These are phyloP conservation scores for Hortiboletus campestris DNA, from an alignment of 768 basidiomycete genomes.

Conservation along the genomic window DNA sequence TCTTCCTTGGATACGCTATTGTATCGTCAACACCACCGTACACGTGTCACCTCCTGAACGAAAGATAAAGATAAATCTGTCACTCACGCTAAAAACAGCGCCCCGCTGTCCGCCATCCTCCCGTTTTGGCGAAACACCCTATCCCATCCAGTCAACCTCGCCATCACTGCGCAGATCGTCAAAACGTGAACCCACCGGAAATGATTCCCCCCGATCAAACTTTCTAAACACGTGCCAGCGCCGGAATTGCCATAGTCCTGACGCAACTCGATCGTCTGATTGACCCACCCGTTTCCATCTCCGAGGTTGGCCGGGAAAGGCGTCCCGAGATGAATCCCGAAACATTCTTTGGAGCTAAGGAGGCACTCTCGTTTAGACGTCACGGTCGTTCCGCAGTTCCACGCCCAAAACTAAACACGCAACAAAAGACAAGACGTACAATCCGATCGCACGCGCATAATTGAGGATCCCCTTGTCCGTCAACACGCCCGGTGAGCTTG, in stretches of 20 bases:
- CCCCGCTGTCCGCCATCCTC: conserved; percentile 42
- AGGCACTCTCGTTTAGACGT: not conserved
- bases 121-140: conserved; percentile 61
- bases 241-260: conserved; percentile 38
- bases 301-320: conserved; percentile 45
- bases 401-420: too few species aligned
- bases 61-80: not conserved
- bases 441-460: conserved; percentile 60
- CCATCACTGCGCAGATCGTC: too few species aligned
- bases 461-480: conserved; percentile 56
- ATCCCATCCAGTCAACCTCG: not conserved
- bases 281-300: conserved; percentile 44
- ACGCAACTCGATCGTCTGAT: conserved; percentile 45
- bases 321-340: conserved; percentile 35
- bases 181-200: conserved; percentile 35
- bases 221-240: conserved; percentile 47
- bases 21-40: not conserved
- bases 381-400: too few species aligned
- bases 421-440: conserved; percentile 39
- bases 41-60: not conserved
- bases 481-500: conserved; percentile 56
- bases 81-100: conserved; percentile 59
- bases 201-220: conserved; percentile 46
- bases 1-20: conserved; percentile 50
- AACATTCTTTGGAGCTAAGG: conserved; percentile 41